Percentiles rank a stretch among this genome's conserved stretches.
These are phyloP conservation scores for Gynandropsis gynandra DNA, from an alignment of 345 rosid species.

Conservation along the genomic window DNA sequence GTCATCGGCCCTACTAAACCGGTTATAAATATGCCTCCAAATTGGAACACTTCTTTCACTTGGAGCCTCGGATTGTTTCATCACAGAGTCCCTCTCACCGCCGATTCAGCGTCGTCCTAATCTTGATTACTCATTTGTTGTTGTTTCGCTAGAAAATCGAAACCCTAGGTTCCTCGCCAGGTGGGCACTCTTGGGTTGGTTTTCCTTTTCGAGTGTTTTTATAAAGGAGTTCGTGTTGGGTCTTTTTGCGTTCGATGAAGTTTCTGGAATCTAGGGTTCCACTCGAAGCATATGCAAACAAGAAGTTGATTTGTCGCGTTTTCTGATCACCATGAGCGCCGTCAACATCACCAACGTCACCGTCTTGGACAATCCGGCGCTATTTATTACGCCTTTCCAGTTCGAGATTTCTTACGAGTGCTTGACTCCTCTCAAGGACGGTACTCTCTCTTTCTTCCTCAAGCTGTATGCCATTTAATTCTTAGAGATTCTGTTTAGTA, in stretches of 20 bases:
- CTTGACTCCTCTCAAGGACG: constrained; percentile 88
- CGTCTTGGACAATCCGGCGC: constrained; percentile 87
- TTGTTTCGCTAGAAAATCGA: too few species aligned
- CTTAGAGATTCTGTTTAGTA: background rate
- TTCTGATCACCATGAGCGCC: constrained; percentile 56
- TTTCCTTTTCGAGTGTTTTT: background rate
- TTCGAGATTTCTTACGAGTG: constrained; percentile 99
- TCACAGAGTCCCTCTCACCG: too few species aligned
- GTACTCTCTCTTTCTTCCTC: constrained; percentile 28
- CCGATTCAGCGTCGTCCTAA: too few species aligned
- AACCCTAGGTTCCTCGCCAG: too few species aligned
- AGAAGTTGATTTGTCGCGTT: background rate
- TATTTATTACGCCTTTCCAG: constrained; percentile 79
- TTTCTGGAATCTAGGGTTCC: constrained; percentile 26
- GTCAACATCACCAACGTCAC: constrained; percentile 86
- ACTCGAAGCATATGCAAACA: background rate
- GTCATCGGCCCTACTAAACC: constrained; percentile 5
- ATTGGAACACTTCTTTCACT: too few species aligned
- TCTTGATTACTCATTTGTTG: too few species aligned
- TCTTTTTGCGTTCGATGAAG: constrained; percentile 23
- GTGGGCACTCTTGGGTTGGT: background rate
- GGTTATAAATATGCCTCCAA: too few species aligned
- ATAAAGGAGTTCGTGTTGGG: constrained; percentile 4
- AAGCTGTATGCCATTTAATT: background rate
- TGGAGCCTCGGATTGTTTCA: too few species aligned